Evolutionary conservation across 2,329 filamentous ascomycete species (phyloP).

Genomic region (Cercospora nicotianae): DNA sequence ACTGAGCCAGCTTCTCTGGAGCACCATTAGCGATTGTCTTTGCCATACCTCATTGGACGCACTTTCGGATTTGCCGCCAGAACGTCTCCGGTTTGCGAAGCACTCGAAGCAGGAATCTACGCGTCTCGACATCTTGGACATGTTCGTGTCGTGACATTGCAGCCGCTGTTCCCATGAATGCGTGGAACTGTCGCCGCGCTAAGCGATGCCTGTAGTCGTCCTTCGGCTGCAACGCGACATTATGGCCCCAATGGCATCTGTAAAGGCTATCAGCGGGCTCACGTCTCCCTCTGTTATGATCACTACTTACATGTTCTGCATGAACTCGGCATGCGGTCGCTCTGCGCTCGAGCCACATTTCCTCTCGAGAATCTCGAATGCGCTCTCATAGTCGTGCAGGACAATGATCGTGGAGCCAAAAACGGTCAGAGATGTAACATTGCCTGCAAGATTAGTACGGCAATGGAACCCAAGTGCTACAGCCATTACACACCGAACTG

Average conservation of each 20-base stretch:
- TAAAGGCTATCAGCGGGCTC: too few species aligned
- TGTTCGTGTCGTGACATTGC: slow-evolving; percentile 43
- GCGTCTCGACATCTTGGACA: slow-evolving; percentile 49
- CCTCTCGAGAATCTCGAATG: slow-evolving; percentile 44
- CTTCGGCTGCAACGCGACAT: slow-evolving; percentile 27
- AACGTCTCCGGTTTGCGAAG: slow-evolving; percentile 41
- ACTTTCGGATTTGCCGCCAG: slow-evolving; percentile 44
- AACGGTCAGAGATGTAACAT: slow-evolving; percentile 43
- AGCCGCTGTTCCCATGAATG: slow-evolving; percentile 48
- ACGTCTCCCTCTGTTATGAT: slow-evolving; percentile 8
- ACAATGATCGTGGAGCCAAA: slow-evolving; percentile 47
- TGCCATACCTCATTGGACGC: not conserved
- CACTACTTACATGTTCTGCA: slow-evolving; percentile 16
- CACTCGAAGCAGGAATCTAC: slow-evolving; percentile 48
- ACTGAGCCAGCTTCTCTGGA: slow-evolving; percentile 40
- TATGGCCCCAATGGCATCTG: slow-evolving; percentile 42
- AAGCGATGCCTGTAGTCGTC: slow-evolving; percentile 19
- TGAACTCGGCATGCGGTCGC: slow-evolving; percentile 35
- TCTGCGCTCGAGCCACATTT: slow-evolving; percentile 41
- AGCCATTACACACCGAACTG: slow-evolving; percentile 13
- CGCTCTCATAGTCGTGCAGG: slow-evolving; percentile 42
- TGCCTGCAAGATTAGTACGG: not conserved
- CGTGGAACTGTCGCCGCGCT: slow-evolving; percentile 49
- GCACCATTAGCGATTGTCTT: not conserved
- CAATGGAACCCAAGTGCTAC: too few species aligned